These are phyloP conservation scores for Flammula alnicola DNA, from an alignment of 1,284 basidiomycete genomes.

Conservation along the genomic window DNA sequence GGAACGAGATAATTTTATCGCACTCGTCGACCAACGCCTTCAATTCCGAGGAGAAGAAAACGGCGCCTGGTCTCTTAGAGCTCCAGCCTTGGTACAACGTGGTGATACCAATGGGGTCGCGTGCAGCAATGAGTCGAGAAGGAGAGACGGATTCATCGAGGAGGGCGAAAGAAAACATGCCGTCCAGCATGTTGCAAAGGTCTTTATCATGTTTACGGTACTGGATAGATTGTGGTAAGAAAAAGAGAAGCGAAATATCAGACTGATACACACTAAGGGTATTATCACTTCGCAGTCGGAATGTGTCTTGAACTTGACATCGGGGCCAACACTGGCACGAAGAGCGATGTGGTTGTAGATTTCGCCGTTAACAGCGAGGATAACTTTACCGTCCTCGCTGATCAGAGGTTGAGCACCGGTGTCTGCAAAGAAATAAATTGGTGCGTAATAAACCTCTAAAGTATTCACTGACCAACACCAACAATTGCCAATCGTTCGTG, in stretches of 20 bases:
- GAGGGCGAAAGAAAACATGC: constrained; percentile 99
- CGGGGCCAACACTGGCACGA: constrained; percentile 67
- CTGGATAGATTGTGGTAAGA: constrained; percentile 47
- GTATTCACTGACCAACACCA: constrained; percentile 82
- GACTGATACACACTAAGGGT: constrained; percentile 68
- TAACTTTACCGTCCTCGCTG: constrained; percentile 84
- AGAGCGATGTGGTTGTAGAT: constrained; percentile 97
- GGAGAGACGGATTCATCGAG: constrained; percentile 93
- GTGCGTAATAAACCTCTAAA: background rate
- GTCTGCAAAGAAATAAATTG: constrained; percentile 54
- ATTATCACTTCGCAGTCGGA: constrained; percentile 99
- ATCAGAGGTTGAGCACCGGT: constrained; percentile 96
- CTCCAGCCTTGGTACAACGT: constrained; percentile 97
- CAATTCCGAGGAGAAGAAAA: constrained; percentile 96
- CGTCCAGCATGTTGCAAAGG: constrained; percentile 86
- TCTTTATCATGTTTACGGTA: constrained; percentile 84
- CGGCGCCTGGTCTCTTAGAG: constrained; percentile 82
- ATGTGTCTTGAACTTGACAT: constrained; percentile 92
- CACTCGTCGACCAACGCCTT: constrained; percentile 94
- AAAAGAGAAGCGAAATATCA: constrained; percentile 7
- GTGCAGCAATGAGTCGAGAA: constrained; percentile 90
- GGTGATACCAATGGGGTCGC: constrained; percentile 98
- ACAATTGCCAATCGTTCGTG: constrained; percentile 97
- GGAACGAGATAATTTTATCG: constrained; percentile 95
- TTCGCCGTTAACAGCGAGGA: constrained; percentile 97